Evolutionary conservation across 1,284 basidiomycete species (phyloP).

Genomic region (Sphaerobolus stellatus): DNA sequence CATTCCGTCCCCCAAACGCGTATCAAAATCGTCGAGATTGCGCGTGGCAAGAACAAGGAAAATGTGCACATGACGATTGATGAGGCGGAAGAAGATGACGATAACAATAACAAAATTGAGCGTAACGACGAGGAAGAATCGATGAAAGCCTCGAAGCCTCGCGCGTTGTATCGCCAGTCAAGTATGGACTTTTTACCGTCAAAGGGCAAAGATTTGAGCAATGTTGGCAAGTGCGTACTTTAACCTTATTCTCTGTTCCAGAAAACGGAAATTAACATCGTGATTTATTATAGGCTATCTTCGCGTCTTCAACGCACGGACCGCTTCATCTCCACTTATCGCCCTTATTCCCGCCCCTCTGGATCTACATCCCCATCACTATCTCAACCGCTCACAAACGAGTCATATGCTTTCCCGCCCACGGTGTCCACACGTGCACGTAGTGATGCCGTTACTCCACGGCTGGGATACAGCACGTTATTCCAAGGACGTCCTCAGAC

Average conservation of each 20-base stretch:
- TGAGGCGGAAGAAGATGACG: conserved; percentile 44
- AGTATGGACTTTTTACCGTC: conserved; percentile 79
- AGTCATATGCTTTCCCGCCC: conserved; percentile 9
- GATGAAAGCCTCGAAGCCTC: conserved; percentile 43
- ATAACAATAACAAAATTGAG: too few species aligned
- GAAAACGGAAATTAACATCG: conserved; percentile 10
- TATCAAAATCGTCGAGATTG: conserved; percentile 72
- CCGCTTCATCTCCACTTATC: conserved; percentile 52
- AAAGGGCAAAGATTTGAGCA: conserved; percentile 58
- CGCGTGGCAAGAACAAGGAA: conserved; percentile 61
- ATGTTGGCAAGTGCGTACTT: conserved; percentile 24
- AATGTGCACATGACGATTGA: conserved; percentile 36
- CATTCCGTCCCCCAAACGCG: conserved; percentile 77
- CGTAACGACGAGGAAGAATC: conserved; percentile 36
- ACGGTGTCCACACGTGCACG: too few species aligned
- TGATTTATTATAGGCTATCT: conserved; percentile 50
- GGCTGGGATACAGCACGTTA: conserved; percentile 27
- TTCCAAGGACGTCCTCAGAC: conserved; percentile 33
- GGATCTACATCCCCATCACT: conserved; percentile 36
- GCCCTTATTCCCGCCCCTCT: conserved; percentile 57
- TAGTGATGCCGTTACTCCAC: too few species aligned
- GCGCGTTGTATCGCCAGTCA: conserved; percentile 76
- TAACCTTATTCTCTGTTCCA: conserved; percentile 8
- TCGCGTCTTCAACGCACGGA: conserved; percentile 67
- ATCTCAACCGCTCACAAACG: conserved; percentile 17